Evolutionary conservation across 441 rosid genomes (phyloP).

Genomic region (Bocquillonia castaneifolia): DNA sequence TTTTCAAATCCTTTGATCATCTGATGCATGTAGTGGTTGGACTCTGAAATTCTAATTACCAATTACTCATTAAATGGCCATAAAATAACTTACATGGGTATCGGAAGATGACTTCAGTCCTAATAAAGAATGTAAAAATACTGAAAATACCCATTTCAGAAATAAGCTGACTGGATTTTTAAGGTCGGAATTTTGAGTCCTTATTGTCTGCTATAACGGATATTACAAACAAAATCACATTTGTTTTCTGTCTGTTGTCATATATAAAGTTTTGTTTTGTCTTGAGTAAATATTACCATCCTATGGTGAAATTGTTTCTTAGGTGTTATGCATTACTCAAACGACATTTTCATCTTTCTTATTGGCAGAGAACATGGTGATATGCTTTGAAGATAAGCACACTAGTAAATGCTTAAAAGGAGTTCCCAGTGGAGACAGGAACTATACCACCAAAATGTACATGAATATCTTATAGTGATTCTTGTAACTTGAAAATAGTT

Average conservation of each 20-base stretch:
- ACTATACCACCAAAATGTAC: conserved; percentile 66
- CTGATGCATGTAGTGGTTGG: background rate
- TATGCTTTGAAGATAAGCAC: conserved; percentile 80
- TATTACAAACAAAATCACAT: background rate
- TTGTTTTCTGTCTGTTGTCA: background rate
- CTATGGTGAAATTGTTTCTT: conserved; percentile 18
- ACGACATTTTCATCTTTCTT: conserved; percentile 27
- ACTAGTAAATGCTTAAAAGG: conserved; percentile 77
- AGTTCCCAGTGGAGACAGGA: conserved; percentile 55
- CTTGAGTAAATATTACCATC: conserved; percentile 1
- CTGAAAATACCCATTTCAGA: background rate
- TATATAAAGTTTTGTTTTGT: background rate
- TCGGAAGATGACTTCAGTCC: background rate
- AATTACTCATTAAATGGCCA: background rate
- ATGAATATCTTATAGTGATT: conserved; percentile 20
- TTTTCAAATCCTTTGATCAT: background rate
- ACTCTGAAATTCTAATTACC: too few species aligned
- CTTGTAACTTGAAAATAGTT: conserved; percentile 18
- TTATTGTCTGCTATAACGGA: background rate
- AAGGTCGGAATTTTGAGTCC: background rate
- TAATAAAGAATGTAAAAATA: background rate
- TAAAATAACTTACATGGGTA: background rate
- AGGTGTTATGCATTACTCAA: conserved; percentile 19
- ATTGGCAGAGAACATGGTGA: conserved; percentile 82
- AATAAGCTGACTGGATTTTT: background rate